Percentiles rank a stretch among this genome's conserved stretches.
These are phyloP conservation scores for Fusarium piperis DNA, from an alignment of 2,329 filamentous ascomycete genomes.

Conservation along the genomic window DNA sequence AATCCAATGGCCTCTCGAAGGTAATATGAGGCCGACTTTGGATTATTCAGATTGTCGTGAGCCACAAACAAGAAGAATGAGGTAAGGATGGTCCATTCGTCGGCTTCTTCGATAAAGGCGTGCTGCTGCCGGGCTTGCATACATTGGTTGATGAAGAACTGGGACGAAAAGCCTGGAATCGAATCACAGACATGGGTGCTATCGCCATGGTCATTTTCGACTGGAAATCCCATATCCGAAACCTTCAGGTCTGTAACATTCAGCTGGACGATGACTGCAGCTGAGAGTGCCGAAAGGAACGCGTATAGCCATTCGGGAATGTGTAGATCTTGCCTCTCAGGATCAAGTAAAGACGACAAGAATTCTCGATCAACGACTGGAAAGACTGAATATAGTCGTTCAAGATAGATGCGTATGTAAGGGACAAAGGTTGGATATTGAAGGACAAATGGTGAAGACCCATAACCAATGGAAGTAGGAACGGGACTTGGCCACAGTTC, in stretches of 20 bases:
- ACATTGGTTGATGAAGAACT: conserved; percentile 26
- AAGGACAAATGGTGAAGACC: not conserved
- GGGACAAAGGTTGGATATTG: conserved; percentile 7
- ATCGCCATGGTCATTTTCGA: not conserved
- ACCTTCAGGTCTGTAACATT: conserved; percentile 10
- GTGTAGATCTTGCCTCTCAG: not conserved
- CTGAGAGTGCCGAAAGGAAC: conserved; percentile 29
- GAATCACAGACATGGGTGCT: not conserved
- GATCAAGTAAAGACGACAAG: conserved; percentile 9
- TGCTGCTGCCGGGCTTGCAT: conserved; percentile 16
- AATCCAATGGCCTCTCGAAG: conserved; percentile 37
- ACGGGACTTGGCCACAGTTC: not conserved
- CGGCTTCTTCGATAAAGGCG: conserved; percentile 24
- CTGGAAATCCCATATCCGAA: not conserved
- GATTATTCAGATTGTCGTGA: conserved; percentile 27
- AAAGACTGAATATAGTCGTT: conserved; percentile 35
- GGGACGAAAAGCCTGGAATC: conserved; percentile 2
- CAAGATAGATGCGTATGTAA: conserved; percentile 29
- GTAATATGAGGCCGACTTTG: conserved; percentile 31
- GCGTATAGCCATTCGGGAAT: conserved; percentile 5
- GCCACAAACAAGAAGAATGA: conserved; percentile 36
- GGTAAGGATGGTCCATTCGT: conserved; percentile 34
- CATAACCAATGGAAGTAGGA: not conserved
- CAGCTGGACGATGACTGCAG: conserved; percentile 31
- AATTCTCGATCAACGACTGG: conserved; percentile 25